phyloP scores from a whole-genome alignment of 768 basidiomycete genomes.

The Hypholoma sublateritium region DNA sequence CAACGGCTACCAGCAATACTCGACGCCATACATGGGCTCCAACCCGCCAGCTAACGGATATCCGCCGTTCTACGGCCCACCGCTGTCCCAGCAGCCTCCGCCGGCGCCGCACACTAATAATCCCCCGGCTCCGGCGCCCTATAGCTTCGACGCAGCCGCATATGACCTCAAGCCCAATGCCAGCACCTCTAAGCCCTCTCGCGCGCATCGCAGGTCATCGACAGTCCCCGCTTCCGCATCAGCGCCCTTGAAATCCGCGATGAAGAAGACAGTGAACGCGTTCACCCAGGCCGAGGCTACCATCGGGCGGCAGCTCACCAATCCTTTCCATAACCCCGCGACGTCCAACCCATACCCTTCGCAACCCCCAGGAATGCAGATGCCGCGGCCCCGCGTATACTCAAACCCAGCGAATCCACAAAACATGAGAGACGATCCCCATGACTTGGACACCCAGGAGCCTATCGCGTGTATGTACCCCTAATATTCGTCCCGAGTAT shows the following conservation, averaged over 20 bases:
- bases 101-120: conserved; percentile 20
- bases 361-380: background rate
- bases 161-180: conserved; percentile 19
- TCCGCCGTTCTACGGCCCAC: conserved; percentile 31
- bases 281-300: conserved; percentile 24
- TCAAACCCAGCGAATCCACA: conserved; percentile 23
- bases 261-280: conserved; percentile 45
- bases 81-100: conserved; percentile 25
- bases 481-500: background rate
- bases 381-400: conserved; percentile 29
- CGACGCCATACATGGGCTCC: conserved; percentile 34
- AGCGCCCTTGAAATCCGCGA: conserved; percentile 51
- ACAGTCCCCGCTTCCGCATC: conserved; percentile 10
- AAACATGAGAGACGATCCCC: conserved; percentile 15
- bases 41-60: conserved; percentile 32
- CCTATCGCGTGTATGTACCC: conserved; percentile 6
- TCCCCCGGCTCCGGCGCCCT: conserved; percentile 20
- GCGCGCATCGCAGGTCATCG: conserved; percentile 25
- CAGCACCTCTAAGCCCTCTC: conserved; percentile 30
- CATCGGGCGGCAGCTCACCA: conserved; percentile 41
- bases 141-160: conserved; percentile 30
- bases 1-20: conserved; percentile 43
- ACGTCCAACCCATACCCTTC: background rate
- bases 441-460: conserved; percentile 10
- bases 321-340: conserved; percentile 27